Conservation (phyloP, 2,329 filamentous ascomycete species). For the Lasiodiplodia hormozganensis region DNA sequence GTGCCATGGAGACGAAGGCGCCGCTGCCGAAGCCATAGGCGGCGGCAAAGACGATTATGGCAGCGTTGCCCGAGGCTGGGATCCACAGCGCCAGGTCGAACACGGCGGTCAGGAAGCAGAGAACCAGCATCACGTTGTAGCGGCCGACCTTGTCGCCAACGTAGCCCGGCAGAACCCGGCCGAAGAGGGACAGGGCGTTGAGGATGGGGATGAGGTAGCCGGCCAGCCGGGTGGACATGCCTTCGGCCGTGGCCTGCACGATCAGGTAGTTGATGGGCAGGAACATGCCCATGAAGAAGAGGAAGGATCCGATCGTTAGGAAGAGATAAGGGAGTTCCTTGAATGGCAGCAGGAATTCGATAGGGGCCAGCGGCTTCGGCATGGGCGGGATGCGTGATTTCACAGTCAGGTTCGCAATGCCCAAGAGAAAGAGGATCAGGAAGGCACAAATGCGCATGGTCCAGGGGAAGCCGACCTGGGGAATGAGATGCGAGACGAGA, state of each 20-base stretch:
- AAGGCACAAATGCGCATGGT: conserved; percentile 64
- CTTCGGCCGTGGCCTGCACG: conserved; percentile 51
- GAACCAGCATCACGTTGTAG: conserved; percentile 60
- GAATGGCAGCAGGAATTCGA: conserved; percentile 39
- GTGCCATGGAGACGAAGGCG: conserved; percentile 68
- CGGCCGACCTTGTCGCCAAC: conserved; percentile 61
- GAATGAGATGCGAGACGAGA: conserved; percentile 64
- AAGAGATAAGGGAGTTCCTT: conserved; percentile 45
- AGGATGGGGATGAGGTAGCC: conserved; percentile 64
- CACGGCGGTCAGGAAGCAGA: conserved; percentile 54
- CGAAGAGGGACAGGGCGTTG: conserved; percentile 54
- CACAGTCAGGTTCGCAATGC: conserved; percentile 59
- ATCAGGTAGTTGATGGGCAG: conserved; percentile 60
- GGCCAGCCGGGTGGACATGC: conserved; percentile 57
- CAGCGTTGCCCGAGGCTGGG: conserved; percentile 54
- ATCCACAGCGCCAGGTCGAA: conserved; percentile 65
- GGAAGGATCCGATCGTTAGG: conserved; percentile 38
- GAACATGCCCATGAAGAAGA: conserved; percentile 68
- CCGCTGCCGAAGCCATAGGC: conserved; percentile 75
- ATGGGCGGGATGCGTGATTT: conserved; percentile 54
- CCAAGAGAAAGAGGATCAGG: conserved; percentile 65
- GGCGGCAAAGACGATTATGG: conserved; percentile 69
- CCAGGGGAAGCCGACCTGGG: conserved; percentile 62
- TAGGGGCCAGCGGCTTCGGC: conserved; percentile 40
- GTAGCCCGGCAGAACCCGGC: conserved; percentile 62